phyloP scores from a whole-genome alignment of 2,329 filamentous ascomycete species.

The Diaporthe sp. region DNA sequence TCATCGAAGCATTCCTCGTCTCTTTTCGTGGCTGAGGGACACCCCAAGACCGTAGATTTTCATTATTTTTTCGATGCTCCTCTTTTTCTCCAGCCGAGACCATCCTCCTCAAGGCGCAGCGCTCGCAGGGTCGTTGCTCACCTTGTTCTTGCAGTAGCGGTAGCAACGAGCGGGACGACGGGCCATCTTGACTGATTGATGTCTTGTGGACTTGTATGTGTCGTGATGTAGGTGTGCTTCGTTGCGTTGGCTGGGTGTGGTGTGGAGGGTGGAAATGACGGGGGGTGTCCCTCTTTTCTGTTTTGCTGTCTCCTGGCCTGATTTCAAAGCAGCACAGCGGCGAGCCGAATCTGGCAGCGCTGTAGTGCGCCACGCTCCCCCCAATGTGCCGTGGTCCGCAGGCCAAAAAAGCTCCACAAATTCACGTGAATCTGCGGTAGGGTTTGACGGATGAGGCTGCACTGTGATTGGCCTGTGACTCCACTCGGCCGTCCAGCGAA shows the following conservation, averaged over 20 bases:
- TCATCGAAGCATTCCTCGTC: background rate
- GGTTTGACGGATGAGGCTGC: background rate
- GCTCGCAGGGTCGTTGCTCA: conserved; percentile 61
- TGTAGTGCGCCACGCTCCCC: background rate
- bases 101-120: conserved; percentile 9
- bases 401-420: background rate
- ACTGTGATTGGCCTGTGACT: conserved; percentile 11
- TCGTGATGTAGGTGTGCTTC: conserved; percentile 49
- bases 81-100: background rate
- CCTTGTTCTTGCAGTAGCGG: conserved; percentile 99
- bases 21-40: conserved; percentile 5
- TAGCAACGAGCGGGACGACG: conserved; percentile 99
- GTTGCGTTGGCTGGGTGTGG: conserved; percentile 57
- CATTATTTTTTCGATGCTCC: background rate
- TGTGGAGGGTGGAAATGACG: conserved; percentile 48
- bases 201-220: conserved; percentile 60
- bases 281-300: conserved; percentile 39
- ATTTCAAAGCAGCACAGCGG: conserved; percentile 66
- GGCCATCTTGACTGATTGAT: conserved; percentile 90
- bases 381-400: background rate
- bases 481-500: conserved; percentile 10
- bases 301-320: conserved; percentile 53
- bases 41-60: background rate
- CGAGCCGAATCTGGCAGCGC: conserved; percentile 20
- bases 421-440: conserved; percentile 12